Evolutionary conservation across 768 basidiomycete genomes (phyloP), one percentile per base, ranked within the genome.

Genomic region (Trametes cinnabarina): DNA sequence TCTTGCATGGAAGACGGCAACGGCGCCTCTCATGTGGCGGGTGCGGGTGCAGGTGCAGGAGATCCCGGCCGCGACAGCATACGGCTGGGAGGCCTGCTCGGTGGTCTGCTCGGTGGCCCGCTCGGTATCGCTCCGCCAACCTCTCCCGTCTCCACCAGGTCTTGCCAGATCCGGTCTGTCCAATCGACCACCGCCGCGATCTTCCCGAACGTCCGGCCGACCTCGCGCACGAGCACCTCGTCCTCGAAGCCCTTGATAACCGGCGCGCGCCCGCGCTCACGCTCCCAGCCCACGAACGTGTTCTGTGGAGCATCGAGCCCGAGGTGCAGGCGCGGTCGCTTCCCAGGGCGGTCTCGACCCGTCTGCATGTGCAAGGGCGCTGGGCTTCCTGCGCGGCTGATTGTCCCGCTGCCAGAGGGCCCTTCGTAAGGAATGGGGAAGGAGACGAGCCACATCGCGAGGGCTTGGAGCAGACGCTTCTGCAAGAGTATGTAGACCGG

Each of bases 221-320:
- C 69, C 0, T 76, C 82, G 12, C 65, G 60, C n/a, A 63, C 72
- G 48, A 91, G 72, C 1, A 84, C 73, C 25, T 76, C 76, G 62
- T 87, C 87, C 56, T 90, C 86, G 63, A 89, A 90, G 1, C 88
- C 88, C 65, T 84, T 86, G 40, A 87, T 74, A 10, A 66, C 64
- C 6, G 71, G 54, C 51, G 28, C 51, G 43, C 35, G 40, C 37
- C 30, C 52, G 14, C 49, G 43, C 51, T 44, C 50, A n/a, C 46
- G 30, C 46, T 50, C 46, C 55, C 43, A 53, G 20, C 58, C 53
- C 7, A 55, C 50, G 37, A 54, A 54, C 26, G 20, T 41, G 48
- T 43, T 34, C 52, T 55, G 51, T 35, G 44, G 49, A 32, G 19
- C 44, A 25, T 57, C 42, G 17, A 48, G 42, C 19, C 54, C 47